phyloP scores from a whole-genome alignment of 305 asterid species.

The Plantago coronopus region DNA sequence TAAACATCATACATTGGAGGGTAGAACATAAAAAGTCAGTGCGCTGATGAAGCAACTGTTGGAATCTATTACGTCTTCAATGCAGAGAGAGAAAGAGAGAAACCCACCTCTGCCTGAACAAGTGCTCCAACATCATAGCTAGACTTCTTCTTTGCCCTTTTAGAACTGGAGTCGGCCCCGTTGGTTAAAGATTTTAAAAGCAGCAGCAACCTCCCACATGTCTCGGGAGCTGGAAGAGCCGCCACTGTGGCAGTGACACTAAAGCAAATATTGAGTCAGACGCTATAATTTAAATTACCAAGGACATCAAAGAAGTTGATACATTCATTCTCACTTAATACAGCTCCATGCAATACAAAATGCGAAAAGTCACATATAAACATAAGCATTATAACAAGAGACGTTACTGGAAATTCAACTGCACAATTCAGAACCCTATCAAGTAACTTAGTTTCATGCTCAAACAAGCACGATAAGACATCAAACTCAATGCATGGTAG shows the following conservation, averaged over 20 bases:
- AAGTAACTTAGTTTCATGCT: too few species aligned
- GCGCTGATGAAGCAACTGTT: not conserved
- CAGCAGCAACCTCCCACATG: conserved; percentile 79
- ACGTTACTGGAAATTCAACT: too few species aligned
- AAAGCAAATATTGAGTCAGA: conserved; percentile 19
- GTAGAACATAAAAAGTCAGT: conserved; percentile 1
- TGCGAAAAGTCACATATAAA: too few species aligned
- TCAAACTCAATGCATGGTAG: not conserved
- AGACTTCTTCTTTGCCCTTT: conserved; percentile 70
- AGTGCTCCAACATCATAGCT: conserved; percentile 66
- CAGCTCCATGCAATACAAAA: too few species aligned
- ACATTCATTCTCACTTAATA: too few species aligned
- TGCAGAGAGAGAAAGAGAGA: conserved; percentile 19
- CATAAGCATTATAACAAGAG: too few species aligned
- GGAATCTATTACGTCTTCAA: conserved; percentile 4
- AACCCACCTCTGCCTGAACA: conserved; percentile 75
- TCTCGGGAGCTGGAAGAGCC: conserved; percentile 70
- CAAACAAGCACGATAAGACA: too few species aligned
- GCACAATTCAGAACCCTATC: too few species aligned
- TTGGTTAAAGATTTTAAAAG: conserved; percentile 60
- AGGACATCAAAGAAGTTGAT: too few species aligned
- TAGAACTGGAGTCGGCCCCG: conserved; percentile 57
- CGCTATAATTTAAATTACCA: too few species aligned
- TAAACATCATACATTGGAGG: conserved; percentile 13
- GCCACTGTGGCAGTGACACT: conserved; percentile 69